Conservation (phyloP, 2,329 filamentous ascomycete species). For the Trichoderma afroharzianum region DNA sequence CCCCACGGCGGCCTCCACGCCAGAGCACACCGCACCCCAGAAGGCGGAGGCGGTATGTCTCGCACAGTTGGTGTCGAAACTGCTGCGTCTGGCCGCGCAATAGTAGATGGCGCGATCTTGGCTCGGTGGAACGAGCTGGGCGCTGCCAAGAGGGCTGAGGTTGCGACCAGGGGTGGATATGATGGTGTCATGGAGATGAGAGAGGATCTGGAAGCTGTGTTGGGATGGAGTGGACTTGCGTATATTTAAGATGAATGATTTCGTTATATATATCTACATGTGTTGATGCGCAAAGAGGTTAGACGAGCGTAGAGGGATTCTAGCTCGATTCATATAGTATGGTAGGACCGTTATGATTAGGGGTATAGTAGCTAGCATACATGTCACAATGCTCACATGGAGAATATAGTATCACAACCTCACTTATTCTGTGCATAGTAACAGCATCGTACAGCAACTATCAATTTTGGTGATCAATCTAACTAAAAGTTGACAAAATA, state of each 20-base stretch:
- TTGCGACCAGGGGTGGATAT: constrained; percentile 69
- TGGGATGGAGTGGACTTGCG: constrained; percentile 61
- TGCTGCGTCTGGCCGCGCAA: constrained; percentile 54
- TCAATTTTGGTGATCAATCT: background rate
- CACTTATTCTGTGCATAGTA: background rate
- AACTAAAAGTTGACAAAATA: background rate
- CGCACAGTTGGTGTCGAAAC: constrained; percentile 52
- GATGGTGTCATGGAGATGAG: constrained; percentile 62
- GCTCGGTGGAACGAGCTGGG: constrained; percentile 72
- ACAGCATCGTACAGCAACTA: background rate
- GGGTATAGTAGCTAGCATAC: background rate
- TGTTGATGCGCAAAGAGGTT: background rate
- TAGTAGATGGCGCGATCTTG: constrained; percentile 77
- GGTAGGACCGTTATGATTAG: background rate
- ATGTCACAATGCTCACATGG: background rate
- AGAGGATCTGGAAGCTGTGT: constrained; percentile 61
- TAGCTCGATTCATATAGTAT: background rate
- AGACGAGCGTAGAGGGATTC: background rate
- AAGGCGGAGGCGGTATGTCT: constrained; percentile 42
- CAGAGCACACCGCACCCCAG: constrained; percentile 65
- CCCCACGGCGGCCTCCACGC: constrained; percentile 80
- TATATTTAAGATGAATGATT: constrained; percentile 41
- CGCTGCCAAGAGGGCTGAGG: constrained; percentile 66
- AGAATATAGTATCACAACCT: background rate
- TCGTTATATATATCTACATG: background rate